Percentiles rank a stretch among this genome's conserved stretches.
These are phyloP conservation scores for Pinus taeda DNA, from an alignment of 75 land plant species.

Conservation along the genomic window DNA sequence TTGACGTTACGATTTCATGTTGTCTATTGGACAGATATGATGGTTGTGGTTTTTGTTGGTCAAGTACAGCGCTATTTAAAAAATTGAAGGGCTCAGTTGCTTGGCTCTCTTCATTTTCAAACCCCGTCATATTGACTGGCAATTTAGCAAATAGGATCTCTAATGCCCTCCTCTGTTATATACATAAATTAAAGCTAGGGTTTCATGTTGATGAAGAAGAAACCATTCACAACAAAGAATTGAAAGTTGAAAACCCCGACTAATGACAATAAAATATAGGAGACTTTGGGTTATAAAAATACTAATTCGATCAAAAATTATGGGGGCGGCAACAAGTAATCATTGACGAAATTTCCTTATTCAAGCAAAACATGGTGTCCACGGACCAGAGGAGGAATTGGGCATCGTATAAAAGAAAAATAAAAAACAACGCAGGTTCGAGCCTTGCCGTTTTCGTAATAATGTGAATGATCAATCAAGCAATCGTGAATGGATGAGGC, in stretches of 20 bases:
- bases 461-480: not conserved
- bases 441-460: not conserved
- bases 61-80: constrained; percentile 22
- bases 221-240: not conserved
- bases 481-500: not conserved
- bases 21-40: constrained; percentile 23
- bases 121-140: constrained; percentile 19
- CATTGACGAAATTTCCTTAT: not conserved
- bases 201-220: not conserved
- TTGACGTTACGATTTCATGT: constrained; percentile 28
- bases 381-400: too few relatives aligned
- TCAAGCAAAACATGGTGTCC: not conserved
- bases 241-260: not conserved
- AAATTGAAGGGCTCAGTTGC: constrained; percentile 14
- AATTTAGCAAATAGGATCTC: not conserved
- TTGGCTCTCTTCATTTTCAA: constrained; percentile 18
- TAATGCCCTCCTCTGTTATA: not conserved
- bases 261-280: not conserved
- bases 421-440: not conserved
- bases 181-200: not conserved
- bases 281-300: not conserved
- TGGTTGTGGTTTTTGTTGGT: constrained; percentile 15
- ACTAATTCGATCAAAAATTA: too few relatives aligned
- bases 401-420: too few relatives aligned
- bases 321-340: not conserved